These are phyloP conservation scores for Diaporthe velutina DNA, from an alignment of 2,329 filamentous ascomycete species.

Conservation along the genomic window DNA sequence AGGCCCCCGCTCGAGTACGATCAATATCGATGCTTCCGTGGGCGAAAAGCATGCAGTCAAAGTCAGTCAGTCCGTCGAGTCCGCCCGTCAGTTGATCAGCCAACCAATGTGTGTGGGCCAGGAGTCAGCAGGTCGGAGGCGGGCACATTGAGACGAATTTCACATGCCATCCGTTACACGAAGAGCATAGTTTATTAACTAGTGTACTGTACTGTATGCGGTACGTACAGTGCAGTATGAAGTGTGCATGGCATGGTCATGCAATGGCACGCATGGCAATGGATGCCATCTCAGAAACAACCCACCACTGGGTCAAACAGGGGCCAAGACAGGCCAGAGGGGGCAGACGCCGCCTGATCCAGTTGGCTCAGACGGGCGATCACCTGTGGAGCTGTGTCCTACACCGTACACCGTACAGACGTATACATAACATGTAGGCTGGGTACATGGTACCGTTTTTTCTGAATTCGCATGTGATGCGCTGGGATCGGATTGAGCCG, in stretches of 20 bases:
- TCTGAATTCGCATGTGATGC: constrained; percentile 30
- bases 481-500: constrained; percentile 1
- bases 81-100: background rate
- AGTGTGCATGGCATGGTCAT: background rate
- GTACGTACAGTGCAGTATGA: background rate
- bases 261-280: constrained; percentile 9
- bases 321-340: constrained; percentile 6
- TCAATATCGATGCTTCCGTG: background rate
- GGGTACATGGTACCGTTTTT: background rate
- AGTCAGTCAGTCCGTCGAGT: background rate
- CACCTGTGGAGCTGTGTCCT: constrained; percentile 10
- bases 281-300: background rate
- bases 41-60: background rate
- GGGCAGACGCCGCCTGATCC: background rate
- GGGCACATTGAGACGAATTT: background rate
- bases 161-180: constrained; percentile 24
- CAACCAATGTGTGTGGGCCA: background rate
- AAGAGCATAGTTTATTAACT: too few relatives aligned
- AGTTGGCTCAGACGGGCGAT: constrained; percentile 14
- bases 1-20: constrained; percentile 12
- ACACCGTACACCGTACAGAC: constrained; percentile 10
- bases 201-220: background rate
- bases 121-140: background rate
- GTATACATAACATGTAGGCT: background rate
- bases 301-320: constrained; percentile 1